These are phyloP conservation scores for Mycena citricolor DNA, from an alignment of 1,284 basidiomycete species.

Conservation along the genomic window DNA sequence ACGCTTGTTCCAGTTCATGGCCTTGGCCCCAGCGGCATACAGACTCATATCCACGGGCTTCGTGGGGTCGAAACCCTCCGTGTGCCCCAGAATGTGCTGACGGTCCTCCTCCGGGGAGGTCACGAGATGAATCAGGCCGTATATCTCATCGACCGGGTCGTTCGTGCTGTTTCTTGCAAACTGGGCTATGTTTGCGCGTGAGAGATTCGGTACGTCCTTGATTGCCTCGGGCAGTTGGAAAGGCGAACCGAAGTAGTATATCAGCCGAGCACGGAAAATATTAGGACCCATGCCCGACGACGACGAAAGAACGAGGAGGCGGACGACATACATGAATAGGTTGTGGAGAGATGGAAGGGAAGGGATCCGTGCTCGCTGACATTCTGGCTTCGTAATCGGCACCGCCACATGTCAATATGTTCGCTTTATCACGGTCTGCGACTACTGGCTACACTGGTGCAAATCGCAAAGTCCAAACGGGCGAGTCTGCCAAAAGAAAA, in stretches of 20 bases:
- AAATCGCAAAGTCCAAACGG: too few species aligned
- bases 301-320: constrained; percentile 13
- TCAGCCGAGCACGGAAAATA: constrained; percentile 31
- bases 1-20: constrained; percentile 50
- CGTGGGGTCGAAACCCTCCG: constrained; percentile 21
- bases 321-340: constrained; percentile 25
- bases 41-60: constrained; percentile 40
- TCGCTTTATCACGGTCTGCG: too few species aligned
- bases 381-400: too few species aligned
- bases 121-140: constrained; percentile 64
- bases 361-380: too few species aligned
- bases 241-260: constrained; percentile 32
- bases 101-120: constrained; percentile 43
- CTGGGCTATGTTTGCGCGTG: constrained; percentile 40
- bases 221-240: constrained; percentile 40
- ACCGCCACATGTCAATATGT: too few species aligned
- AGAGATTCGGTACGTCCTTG: constrained; percentile 35
- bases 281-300: constrained; percentile 26
- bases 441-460: too few species aligned
- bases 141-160: constrained; percentile 49
- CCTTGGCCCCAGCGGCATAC: constrained; percentile 47
- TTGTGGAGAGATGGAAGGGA: constrained; percentile 12
- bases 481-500: too few species aligned
- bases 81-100: constrained; percentile 41
- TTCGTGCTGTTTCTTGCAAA: constrained; percentile 30